Evolutionary conservation across 2,329 filamentous ascomycete species (phyloP).

Genomic region (Zalaria obscura): DNA sequence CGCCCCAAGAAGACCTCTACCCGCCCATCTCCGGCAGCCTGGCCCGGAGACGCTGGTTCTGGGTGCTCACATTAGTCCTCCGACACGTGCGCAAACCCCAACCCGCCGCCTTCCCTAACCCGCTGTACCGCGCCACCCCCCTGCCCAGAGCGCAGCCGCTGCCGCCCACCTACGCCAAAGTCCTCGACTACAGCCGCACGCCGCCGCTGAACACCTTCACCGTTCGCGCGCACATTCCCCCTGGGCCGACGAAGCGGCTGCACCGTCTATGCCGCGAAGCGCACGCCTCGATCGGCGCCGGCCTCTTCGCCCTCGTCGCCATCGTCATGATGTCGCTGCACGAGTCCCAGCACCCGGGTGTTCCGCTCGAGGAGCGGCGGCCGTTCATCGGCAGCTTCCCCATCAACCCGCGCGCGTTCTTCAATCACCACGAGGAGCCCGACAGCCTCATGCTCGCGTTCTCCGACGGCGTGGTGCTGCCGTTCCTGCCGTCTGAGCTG

Average conservation of each 20-base stretch:
- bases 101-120: slow-evolving; percentile 27
- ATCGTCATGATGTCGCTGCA: slow-evolving; percentile 33
- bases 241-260: slow-evolving; percentile 18
- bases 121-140: slow-evolving; percentile 16
- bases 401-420: slow-evolving; percentile 31
- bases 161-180: slow-evolving; percentile 15
- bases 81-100: slow-evolving; percentile 26
- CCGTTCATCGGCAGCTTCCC: slow-evolving; percentile 32
- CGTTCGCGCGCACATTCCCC: slow-evolving; percentile 17
- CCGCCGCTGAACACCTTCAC: slow-evolving; percentile 25
- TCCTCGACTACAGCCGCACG: slow-evolving; percentile 24
- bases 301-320: slow-evolving; percentile 30
- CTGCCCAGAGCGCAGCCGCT: slow-evolving; percentile 10
- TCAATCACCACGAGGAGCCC: slow-evolving; percentile 21
- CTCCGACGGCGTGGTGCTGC: slow-evolving; percentile 30
- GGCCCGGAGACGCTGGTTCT: slow-evolving; percentile 32
- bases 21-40: slow-evolving; percentile 21
- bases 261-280: slow-evolving; percentile 24
- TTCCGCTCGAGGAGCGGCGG: slow-evolving; percentile 14
- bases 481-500: slow-evolving; percentile 23
- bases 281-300: slow-evolving; percentile 27
- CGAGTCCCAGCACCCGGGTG: slow-evolving; percentile 17
- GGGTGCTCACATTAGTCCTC: slow-evolving; percentile 29
- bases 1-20: slow-evolving; percentile 33
- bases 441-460: slow-evolving; percentile 35